Conservation (phyloP, 73 alveolate genomes). For the Tetrahymena malaccensis region DNA sequence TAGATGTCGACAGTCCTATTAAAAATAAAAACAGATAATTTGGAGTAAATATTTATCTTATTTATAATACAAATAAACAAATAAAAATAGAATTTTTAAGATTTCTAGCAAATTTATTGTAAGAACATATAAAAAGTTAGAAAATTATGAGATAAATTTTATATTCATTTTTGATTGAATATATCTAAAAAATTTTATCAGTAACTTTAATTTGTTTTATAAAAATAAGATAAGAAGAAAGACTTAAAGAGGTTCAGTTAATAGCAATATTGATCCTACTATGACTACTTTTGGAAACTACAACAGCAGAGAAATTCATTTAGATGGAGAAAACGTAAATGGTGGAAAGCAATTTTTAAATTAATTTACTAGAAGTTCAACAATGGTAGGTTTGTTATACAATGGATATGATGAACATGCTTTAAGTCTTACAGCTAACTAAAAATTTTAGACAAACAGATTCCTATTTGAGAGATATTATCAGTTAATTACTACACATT, state of each 20-base stretch:
- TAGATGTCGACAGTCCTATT: background rate
- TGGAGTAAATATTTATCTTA: background rate
- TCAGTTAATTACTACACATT: background rate
- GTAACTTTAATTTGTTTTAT: too few species aligned
- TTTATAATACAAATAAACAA: background rate
- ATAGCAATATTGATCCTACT: background rate
- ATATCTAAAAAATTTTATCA: too few species aligned
- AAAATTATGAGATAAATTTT: too few species aligned
- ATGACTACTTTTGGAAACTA: background rate
- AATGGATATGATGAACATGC: background rate
- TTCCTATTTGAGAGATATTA: background rate
- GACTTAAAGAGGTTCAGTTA: background rate
- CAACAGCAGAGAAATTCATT: background rate
- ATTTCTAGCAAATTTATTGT: too few species aligned
- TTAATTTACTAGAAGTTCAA: background rate
- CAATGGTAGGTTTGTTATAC: background rate
- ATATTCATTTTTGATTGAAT: too few species aligned
- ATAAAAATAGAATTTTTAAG: too few species aligned
- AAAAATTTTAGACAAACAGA: background rate
- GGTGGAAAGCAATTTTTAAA: background rate
- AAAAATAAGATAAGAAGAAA: background rate
- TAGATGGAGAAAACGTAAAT: background rate
- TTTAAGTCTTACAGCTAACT: background rate
- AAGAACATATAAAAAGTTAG: too few species aligned
- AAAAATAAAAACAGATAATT: background rate